Evolutionary conservation across 345 rosid species (phyloP).

Genomic region (Rhodamnia rubescens): DNA sequence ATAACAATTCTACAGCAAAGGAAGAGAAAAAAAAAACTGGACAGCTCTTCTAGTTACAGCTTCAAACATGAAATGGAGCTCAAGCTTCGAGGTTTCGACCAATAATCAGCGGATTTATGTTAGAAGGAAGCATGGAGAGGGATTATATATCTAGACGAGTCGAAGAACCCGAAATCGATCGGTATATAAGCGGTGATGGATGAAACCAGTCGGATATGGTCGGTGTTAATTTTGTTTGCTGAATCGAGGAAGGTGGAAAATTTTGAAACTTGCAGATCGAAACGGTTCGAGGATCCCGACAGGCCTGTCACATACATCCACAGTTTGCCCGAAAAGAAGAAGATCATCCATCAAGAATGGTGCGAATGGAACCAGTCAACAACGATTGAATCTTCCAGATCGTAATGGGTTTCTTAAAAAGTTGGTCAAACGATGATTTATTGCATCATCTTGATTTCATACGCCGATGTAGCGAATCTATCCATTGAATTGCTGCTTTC

Average conservation of each 20-base stretch:
- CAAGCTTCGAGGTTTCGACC: not conserved
- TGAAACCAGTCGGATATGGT: not conserved
- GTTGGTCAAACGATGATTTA: not conserved
- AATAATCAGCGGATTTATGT: not conserved
- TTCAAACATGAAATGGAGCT: not conserved
- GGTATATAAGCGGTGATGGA: not conserved
- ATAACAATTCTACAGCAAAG: not conserved
- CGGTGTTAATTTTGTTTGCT: not conserved
- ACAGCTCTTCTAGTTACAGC: not conserved
- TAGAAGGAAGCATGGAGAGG: not conserved
- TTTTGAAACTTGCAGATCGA: not conserved
- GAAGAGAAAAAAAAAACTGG: not conserved
- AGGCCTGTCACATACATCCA: not conserved
- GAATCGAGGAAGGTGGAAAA: not conserved
- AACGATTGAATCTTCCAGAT: not conserved
- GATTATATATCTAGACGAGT: not conserved
- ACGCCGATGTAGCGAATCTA: not conserved
- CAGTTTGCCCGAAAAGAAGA: not conserved
- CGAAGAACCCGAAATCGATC: not conserved
- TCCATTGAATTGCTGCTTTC: not conserved
- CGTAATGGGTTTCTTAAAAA: not conserved
- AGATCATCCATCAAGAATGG: not conserved
- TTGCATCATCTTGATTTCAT: not conserved
- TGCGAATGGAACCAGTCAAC: not conserved
- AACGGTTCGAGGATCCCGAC: not conserved